phyloP scores from a whole-genome alignment of 768 basidiomycete genomes.

The Hydnum rufescens region DNA sequence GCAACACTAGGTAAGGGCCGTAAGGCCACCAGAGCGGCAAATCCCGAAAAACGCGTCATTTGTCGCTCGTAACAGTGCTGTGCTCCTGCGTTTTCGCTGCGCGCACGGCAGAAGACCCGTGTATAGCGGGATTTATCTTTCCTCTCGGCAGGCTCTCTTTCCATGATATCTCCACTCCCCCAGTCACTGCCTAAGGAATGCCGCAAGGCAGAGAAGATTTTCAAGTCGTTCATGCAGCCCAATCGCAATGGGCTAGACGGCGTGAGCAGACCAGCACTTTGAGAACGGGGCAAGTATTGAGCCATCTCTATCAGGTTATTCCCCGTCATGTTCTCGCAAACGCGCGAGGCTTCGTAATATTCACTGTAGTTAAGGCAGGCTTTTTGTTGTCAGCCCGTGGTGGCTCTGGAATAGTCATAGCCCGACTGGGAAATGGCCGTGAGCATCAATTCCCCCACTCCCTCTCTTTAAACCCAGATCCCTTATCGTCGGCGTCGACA shows the following conservation, averaged over 20 bases:
- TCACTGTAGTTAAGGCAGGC: slow-evolving; percentile 54
- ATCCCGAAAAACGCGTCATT: no score
- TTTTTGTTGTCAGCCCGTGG: slow-evolving; percentile 28
- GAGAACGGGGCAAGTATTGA: neutral
- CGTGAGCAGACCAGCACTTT: slow-evolving; percentile 16
- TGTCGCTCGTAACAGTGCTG: no score
- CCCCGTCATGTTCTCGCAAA: slow-evolving; percentile 34
- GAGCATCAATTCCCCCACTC: no score
- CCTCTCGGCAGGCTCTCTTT: no score
- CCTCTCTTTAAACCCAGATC: neutral
- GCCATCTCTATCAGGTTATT: slow-evolving; percentile 24
- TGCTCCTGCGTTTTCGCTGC: no score
- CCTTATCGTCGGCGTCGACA: slow-evolving; percentile 17
- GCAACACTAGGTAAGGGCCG: no score
- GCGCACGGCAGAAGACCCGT: no score
- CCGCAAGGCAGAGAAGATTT: slow-evolving; percentile 71
- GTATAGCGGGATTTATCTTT: no score
- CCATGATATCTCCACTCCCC: neutral
- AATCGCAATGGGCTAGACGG: slow-evolving; percentile 74
- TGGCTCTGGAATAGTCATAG: slow-evolving; percentile 78
- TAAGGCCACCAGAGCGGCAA: no score
- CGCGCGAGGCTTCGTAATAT: slow-evolving; percentile 71
- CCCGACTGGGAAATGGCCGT: slow-evolving; percentile 64
- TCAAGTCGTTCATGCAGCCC: slow-evolving; percentile 66
- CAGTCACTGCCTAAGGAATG: slow-evolving; percentile 66